phyloP scores from a whole-genome alignment of 2,329 filamentous ascomycete species.

The Cordyceps tenuipes region DNA sequence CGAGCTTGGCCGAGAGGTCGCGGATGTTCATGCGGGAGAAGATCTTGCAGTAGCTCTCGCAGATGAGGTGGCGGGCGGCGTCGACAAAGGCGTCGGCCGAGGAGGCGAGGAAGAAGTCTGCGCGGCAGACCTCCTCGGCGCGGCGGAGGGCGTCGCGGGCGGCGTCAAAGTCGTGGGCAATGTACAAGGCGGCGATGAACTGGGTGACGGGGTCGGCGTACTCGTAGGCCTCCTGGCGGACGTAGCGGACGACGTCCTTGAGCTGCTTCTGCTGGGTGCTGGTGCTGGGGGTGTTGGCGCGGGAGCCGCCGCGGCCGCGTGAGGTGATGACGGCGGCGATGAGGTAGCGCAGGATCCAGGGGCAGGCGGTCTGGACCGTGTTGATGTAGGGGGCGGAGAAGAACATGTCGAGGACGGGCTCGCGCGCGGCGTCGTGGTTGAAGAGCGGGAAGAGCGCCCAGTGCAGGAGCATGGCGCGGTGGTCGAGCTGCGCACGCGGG shows the following conservation, averaged over 20 bases:
- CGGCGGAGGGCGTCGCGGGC: constrained; percentile 78
- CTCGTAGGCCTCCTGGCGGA: constrained; percentile 95
- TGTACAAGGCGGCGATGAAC: constrained; percentile 92
- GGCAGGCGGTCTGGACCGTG: constrained; percentile 96
- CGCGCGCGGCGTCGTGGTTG: constrained; percentile 88
- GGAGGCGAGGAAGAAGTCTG: constrained; percentile 90
- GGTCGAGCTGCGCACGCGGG: constrained; percentile 87
- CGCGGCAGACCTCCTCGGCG: constrained; percentile 83
- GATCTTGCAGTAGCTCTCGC: constrained; percentile 99
- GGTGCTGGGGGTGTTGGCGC: constrained; percentile 50
- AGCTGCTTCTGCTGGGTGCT: constrained; percentile 93
- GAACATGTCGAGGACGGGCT: constrained; percentile 88
- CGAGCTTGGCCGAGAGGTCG: constrained; percentile 86
- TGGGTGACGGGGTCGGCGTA: constrained; percentile 93
- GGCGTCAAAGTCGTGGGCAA: constrained; percentile 83
- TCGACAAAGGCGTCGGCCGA: constrained; percentile 87
- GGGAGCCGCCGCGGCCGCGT: constrained; percentile 68
- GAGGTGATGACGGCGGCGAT: constrained; percentile 92
- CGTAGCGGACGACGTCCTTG: constrained; percentile 92
- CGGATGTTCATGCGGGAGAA: constrained; percentile 97
- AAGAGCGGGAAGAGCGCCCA: constrained; percentile 99
- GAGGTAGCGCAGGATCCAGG: constrained; percentile 92
- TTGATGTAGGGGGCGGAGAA: constrained; percentile 98
- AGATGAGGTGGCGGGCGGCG: constrained; percentile 90
- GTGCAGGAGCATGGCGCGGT: constrained; percentile 96